These are phyloP conservation scores for Russula dissimulans DNA, from an alignment of 768 basidiomycete species.

Conservation along the genomic window DNA sequence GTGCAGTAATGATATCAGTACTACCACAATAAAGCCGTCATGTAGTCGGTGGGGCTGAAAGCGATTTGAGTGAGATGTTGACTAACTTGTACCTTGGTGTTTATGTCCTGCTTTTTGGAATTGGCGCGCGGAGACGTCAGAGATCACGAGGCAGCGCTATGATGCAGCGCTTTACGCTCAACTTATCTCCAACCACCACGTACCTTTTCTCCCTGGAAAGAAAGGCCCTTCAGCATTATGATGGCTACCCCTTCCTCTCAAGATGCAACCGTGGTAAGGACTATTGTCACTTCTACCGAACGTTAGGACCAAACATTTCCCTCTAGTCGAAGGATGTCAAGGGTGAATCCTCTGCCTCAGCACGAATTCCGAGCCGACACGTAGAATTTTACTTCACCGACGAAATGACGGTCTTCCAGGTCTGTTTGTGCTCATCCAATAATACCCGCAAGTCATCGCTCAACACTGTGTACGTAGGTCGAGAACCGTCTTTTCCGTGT, in stretches of 20 bases:
- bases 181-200: background rate
- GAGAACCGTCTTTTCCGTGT: slow-evolving; percentile 13
- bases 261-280: background rate
- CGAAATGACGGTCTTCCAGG: slow-evolving; percentile 16
- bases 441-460: background rate
- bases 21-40: no score
- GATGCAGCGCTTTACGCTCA: no score
- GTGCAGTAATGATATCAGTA: no score
- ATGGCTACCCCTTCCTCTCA: background rate
- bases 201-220: background rate
- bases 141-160: background rate
- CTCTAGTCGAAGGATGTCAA: background rate
- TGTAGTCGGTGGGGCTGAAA: no score
- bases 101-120: no score
- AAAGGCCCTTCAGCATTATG: background rate
- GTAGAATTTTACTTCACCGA: slow-evolving; percentile 15
- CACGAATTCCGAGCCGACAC: background rate
- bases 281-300: background rate
- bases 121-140: background rate
- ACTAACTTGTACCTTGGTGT: no score
- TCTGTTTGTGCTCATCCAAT: background rate
- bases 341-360: background rate
- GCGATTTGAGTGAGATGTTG: no score
- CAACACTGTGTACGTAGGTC: background rate
- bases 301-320: background rate